Evolutionary conservation across 2,329 filamentous ascomycete species (phyloP).

Genomic region (Penicillium sp.): DNA sequence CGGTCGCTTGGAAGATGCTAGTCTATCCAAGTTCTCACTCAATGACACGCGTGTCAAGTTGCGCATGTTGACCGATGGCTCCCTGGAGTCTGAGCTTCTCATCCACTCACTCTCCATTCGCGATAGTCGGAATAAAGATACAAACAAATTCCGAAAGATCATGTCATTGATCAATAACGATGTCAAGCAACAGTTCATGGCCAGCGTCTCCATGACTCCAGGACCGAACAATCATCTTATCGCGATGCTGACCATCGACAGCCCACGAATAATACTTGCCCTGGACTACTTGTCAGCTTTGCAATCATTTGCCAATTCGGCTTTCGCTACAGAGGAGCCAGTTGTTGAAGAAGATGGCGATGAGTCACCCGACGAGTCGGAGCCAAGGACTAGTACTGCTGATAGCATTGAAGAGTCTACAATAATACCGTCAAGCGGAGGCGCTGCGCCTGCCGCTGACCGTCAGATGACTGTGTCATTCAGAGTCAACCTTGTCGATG

Average conservation of each 20-base stretch:
- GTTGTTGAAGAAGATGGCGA: conserved; percentile 24
- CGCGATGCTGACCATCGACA: conserved; percentile 86
- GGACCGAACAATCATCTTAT: conserved; percentile 74
- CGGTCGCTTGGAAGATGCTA: conserved; percentile 66
- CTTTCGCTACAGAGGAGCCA: conserved; percentile 50
- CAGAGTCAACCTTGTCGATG: conserved; percentile 87
- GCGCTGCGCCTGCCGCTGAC: too few species aligned
- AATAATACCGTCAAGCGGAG: too few species aligned
- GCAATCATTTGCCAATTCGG: conserved; percentile 69
- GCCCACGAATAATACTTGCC: conserved; percentile 86
- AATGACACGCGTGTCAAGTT: conserved; percentile 88
- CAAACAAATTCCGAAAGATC: conserved; percentile 94
- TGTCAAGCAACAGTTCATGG: conserved; percentile 93
- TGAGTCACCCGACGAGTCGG: conserved; percentile 31
- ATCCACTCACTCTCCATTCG: conserved; percentile 91
- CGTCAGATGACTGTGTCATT: conserved; percentile 82
- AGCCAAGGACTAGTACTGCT: conserved; percentile 27
- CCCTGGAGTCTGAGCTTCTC: conserved; percentile 82
- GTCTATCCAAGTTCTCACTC: conserved; percentile 85
- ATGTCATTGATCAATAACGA: conserved; percentile 95
- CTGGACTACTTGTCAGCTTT: conserved; percentile 90
- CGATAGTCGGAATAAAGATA: conserved; percentile 78
- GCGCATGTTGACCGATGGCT: conserved; percentile 82
- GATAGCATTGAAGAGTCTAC: too few species aligned
- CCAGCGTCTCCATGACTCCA: conserved; percentile 86